Conservation (phyloP, 106 monocot genomes). For the Alisma plantagoaquatica region DNA sequence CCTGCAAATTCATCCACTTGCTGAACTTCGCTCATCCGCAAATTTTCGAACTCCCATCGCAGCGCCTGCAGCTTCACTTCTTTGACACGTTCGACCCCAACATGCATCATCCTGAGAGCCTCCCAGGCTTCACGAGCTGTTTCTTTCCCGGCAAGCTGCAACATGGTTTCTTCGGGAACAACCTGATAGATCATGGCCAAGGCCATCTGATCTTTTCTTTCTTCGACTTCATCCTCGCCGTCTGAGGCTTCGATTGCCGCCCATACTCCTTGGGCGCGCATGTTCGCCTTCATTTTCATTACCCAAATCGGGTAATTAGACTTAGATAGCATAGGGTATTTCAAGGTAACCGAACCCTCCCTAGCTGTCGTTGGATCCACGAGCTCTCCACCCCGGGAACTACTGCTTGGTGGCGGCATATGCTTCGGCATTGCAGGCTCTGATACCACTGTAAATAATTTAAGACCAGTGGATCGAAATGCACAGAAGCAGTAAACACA, state of each 20-base stretch:
- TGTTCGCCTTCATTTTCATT: not conserved
- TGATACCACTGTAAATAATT: no score
- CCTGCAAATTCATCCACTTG: not conserved
- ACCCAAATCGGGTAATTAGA: slow-evolving; percentile 2
- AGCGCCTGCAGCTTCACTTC: slow-evolving; percentile 3
- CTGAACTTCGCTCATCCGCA: not conserved
- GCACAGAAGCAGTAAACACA: no score
- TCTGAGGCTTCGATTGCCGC: not conserved
- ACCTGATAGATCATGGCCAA: not conserved
- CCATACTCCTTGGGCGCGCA: slow-evolving; percentile 3
- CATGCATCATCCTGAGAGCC: not conserved
- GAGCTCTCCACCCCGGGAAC: no score
- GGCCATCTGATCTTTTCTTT: slow-evolving; percentile 1
- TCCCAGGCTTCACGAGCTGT: not conserved
- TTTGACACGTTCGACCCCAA: slow-evolving; percentile 3
- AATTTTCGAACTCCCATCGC: not conserved
- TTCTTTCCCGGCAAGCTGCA: not conserved
- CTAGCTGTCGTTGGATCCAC: no score
- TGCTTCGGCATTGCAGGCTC: no score
- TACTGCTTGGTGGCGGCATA: no score
- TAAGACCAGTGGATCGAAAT: no score
- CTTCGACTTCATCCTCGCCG: no score
- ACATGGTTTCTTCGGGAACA: not conserved
- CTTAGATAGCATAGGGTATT: not conserved
- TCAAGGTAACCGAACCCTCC: not conserved